Evolutionary conservation across 257 asterid species (phyloP), one percentile per base, ranked within the genome.

Genomic region (Solanum sitiens): DNA sequence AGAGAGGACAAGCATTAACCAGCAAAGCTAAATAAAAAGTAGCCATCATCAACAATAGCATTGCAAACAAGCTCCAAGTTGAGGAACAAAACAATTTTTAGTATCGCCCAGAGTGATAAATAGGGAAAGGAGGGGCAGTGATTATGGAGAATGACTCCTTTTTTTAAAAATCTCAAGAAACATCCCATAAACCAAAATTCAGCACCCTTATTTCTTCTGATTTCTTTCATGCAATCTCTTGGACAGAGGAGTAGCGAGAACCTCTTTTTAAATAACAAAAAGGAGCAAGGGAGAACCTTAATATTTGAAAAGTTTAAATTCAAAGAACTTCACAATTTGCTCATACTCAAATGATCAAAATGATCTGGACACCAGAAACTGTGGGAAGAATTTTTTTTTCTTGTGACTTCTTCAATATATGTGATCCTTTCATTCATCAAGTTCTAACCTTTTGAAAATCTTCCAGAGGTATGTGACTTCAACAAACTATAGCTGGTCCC

Each of bases 401-500:
- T 27, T 13, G 39, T 3, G 37, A 15, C 11, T 27, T 30, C 67
- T 5, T 25, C 40, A 80, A 80, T 47, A 47, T 18, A 23, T 80
- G 68, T 47, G 85, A 47, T 20, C 85, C 42, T 80, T 80, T 16
- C 27, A 80, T 47, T 27, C 25, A n/a, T 79, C 13, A 16, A 80
- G 67, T 33, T 80, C 44, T 47, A 80, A 27, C 32, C 21, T 80
- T 80, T 47, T 16, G 68, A 30, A 18, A 25, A 14, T 88, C 91
- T 95, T 91, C 98, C 98, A 1, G 98, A 94, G 92, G 98, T 95
- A 20, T 47, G 65, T 50, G 44, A 10, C 68, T 80, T 75, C 18
- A 79, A 27, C 2, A 47, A 47, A 47, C 6, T 30, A 30, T 47
- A 27, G 85, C 44, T 80, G 42, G 68, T 80, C 40, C 40, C 15